These are phyloP conservation scores for Schizophyllum commune DNA, from an alignment of 1,284 basidiomycete genomes.

Conservation along the genomic window DNA sequence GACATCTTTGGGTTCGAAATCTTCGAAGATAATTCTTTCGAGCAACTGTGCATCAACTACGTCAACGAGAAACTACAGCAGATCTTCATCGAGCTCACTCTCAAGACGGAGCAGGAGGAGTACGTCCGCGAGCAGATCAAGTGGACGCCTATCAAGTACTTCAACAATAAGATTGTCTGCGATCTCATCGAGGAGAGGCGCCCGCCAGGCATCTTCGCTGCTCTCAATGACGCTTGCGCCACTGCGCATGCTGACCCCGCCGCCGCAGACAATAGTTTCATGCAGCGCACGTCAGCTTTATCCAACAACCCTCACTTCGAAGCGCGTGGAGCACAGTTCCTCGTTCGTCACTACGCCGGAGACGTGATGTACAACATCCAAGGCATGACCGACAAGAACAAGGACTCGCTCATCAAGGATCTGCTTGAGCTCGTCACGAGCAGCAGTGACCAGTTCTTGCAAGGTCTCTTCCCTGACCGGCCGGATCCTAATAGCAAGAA, in stretches of 20 bases:
- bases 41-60: conserved; percentile 99
- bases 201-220: conserved; percentile 96
- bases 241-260: conserved; percentile 97
- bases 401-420: conserved; percentile 94
- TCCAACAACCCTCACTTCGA: conserved; percentile 89
- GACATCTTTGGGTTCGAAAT: conserved; percentile 99
- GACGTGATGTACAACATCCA: conserved; percentile 97
- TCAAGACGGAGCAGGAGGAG: conserved; percentile 99
- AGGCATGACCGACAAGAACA: conserved; percentile 99
- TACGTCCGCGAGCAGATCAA: conserved; percentile 98
- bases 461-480: conserved; percentile 87
- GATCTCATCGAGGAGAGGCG: conserved; percentile 95
- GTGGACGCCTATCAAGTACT: conserved; percentile 99
- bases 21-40: conserved; percentile 98
- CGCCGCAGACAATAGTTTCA: conserved; percentile 96
- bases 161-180: conserved; percentile 96
- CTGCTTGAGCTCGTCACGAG: conserved; percentile 83
- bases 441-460: conserved; percentile 81
- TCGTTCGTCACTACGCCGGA: conserved; percentile 94
- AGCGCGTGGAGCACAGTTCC: conserved; percentile 82
- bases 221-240: conserved; percentile 96
- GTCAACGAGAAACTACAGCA: conserved; percentile 99
- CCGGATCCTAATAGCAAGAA: conserved; percentile 98
- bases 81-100: conserved; percentile 97
- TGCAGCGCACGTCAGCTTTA: conserved; percentile 81